These are phyloP conservation scores for Rosa rugosa DNA, from an alignment of 306 rosid species.

Conservation along the genomic window DNA sequence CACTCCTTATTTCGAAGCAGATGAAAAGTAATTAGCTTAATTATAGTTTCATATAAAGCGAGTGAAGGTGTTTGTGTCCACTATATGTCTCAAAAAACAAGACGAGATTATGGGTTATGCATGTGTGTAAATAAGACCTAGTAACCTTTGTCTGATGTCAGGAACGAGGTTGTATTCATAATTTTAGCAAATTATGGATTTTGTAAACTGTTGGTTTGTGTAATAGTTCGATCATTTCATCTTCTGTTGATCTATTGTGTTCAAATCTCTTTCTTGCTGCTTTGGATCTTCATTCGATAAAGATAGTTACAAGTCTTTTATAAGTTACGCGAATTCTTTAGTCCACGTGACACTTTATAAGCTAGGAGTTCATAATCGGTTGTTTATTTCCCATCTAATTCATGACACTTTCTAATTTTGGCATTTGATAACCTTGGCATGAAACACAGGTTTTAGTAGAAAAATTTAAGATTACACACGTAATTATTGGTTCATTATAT, in stretches of 20 bases:
- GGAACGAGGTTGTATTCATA: background rate
- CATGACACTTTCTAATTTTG: background rate
- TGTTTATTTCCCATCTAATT: background rate
- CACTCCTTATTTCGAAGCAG: constrained; percentile 36
- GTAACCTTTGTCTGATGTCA: background rate
- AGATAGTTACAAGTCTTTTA: background rate
- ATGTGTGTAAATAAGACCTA: constrained; percentile 8
- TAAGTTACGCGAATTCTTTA: background rate
- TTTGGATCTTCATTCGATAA: background rate
- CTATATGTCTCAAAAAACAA: background rate
- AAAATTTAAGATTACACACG: background rate
- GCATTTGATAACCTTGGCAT: background rate
- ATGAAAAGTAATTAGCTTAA: background rate
- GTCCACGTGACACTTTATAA: no score
- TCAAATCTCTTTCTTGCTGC: background rate
- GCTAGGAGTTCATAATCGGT: background rate
- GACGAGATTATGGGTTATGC: background rate
- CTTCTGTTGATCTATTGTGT: background rate
- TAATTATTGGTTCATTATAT: background rate
- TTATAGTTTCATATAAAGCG: background rate
- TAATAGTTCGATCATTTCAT: background rate
- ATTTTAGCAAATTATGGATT: background rate
- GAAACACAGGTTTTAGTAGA: background rate
- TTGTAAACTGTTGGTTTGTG: background rate
- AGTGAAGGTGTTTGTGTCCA: background rate